Evolutionary conservation across 2,329 filamentous ascomycete genomes (phyloP).

Genomic region (Scedosporium minutisporum): DNA sequence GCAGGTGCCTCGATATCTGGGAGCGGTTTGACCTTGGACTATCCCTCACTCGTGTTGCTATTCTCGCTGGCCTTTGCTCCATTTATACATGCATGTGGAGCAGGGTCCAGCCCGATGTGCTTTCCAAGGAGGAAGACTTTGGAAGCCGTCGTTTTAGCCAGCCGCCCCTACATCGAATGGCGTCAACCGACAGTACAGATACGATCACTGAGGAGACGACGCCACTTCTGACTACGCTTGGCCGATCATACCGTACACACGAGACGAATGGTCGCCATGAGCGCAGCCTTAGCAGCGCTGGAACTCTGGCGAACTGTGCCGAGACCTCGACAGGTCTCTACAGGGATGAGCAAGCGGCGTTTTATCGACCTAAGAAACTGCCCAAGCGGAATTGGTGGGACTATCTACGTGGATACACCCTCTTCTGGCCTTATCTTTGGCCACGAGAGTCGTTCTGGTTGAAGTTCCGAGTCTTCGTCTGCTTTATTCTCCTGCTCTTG

Average conservation of each 20-base stretch:
- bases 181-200: neutral
- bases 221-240: constrained; percentile 46
- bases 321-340: constrained; percentile 20
- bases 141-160: neutral
- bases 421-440: constrained; percentile 97
- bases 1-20: constrained; percentile 27
- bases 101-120: neutral
- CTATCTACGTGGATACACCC: constrained; percentile 80
- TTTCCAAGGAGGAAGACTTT: constrained; percentile 2
- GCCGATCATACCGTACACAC: constrained; percentile 24
- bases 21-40: constrained; percentile 51
- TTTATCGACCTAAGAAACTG: constrained; percentile 79
- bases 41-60: constrained; percentile 56
- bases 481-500: constrained; percentile 68
- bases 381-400: constrained; percentile 93
- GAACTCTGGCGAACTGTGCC: constrained; percentile 15
- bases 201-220: constrained; percentile 45
- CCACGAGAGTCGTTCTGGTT: constrained; percentile 67
- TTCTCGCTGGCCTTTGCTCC: constrained; percentile 45
- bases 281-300: constrained; percentile 10
- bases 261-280: constrained; percentile 15
- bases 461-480: constrained; percentile 70
- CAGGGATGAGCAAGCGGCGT: constrained; percentile 61
- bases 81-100: constrained; percentile 4
- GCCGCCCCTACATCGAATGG: constrained; percentile 3